Evolutionary conservation across 768 basidiomycete genomes (phyloP).

Genomic region (Boletus sp.): DNA sequence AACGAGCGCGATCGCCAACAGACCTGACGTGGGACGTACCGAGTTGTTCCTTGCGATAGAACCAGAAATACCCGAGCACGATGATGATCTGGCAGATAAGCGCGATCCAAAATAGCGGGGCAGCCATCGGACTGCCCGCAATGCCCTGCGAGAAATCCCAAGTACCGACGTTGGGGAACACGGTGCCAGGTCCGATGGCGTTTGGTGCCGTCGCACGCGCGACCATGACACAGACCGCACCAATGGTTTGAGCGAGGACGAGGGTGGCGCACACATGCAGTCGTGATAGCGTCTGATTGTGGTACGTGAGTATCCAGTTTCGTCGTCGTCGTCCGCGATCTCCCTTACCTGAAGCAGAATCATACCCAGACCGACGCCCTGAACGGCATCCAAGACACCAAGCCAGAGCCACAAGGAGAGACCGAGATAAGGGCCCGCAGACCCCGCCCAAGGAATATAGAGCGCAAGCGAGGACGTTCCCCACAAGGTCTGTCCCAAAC

Average conservation of each 20-base stretch:
- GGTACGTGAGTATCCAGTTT: background rate
- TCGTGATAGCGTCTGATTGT: conserved; percentile 72
- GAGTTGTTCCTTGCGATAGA: conserved; percentile 94
- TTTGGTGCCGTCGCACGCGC: conserved; percentile 91
- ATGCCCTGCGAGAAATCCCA: conserved; percentile 84
- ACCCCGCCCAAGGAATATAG: conserved; percentile 92
- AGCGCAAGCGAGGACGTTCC: conserved; percentile 91
- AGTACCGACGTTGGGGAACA: conserved; percentile 88
- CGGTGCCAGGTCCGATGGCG: conserved; percentile 81
- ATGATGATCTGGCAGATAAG: conserved; percentile 78
- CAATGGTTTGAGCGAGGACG: conserved; percentile 87
- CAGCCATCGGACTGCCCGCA: conserved; percentile 75
- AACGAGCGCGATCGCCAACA: background rate
- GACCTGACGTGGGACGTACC: conserved; percentile 39
- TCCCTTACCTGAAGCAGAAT: conserved; percentile 65
- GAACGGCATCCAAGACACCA: conserved; percentile 90
- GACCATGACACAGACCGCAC: conserved; percentile 87
- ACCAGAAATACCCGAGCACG: conserved; percentile 93
- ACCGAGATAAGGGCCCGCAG: conserved; percentile 83
- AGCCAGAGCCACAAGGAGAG: conserved; percentile 93
- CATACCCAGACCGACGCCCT: conserved; percentile 93
- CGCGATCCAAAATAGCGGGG: conserved; percentile 87
- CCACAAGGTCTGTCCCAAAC: conserved; percentile 74
- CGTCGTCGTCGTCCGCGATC: background rate
- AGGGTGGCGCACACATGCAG: conserved; percentile 93